Evolutionary conservation across 371 early-diverging fungal species (phyloP), one percentile per base, ranked within the genome.

Genomic region (Polyrhizophydium stewartii): DNA sequence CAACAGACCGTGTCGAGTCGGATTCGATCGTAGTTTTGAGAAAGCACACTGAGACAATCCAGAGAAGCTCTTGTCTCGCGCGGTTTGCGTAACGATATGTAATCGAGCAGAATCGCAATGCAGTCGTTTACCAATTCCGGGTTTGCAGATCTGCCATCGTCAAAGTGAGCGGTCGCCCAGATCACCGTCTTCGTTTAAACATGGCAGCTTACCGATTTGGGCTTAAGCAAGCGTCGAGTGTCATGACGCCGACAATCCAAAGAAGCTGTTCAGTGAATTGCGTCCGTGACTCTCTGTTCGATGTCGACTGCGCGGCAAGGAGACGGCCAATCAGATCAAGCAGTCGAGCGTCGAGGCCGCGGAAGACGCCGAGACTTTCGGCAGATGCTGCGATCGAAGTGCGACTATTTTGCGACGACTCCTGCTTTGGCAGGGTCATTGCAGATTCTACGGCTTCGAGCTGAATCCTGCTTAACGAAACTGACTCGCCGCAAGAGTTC

Each of bases 1-100:
- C 49, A 3, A 47, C 16, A 25, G 9, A 47, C 7, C 7, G 49
- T 47, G 28, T 3, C 25, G 21, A 61, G 37, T 51, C n/a, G 17
- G 55, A 37, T 50, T 40, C 49, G 32, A 10, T 37, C 19, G 27
- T 51, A 28, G 58, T 85, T 79, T 41, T 85, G 79, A 1, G 90
- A 86, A 47, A 90, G 71, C 0, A 86, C 66, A 24, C 74, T 77
- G n/a, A 91, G 67, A 32, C 89, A 85, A 64, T 90, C 89, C 12
- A 82, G 75, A 1, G 87, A 85, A 12, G 85, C 82, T 60, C 81
- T 78, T 1, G 89, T 85, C 32, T 87, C 73, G 2, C 83, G 69
- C 1, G 85, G 62, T 51, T 82, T 83, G 41, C 76, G 74, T 77
- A 82, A 79, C 47, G 87, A 86, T 47, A 92, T 69, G 56, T 89